Evolutionary conservation across 345 rosid genomes (phyloP).

Genomic region (Brassica rapa): DNA sequence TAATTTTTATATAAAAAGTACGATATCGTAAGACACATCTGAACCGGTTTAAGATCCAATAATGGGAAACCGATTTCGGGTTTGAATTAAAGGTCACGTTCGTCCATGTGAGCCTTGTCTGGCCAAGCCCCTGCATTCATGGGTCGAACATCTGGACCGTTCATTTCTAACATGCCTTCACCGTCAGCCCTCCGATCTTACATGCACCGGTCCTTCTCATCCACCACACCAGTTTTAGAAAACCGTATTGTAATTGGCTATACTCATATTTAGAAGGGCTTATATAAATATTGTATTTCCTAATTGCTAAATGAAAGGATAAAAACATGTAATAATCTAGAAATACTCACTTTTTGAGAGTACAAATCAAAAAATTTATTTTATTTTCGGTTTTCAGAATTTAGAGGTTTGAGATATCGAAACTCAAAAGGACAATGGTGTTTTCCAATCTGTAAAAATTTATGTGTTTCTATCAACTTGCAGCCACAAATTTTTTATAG

Average conservation of each 20-base stretch:
- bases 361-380: too few species aligned
- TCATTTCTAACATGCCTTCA: neutral
- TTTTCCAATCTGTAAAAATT: too few species aligned
- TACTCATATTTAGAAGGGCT: neutral
- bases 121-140: slow-evolving; percentile 21
- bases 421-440: neutral
- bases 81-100: slow-evolving; percentile 35
- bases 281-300: neutral
- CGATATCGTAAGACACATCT: slow-evolving; percentile 23
- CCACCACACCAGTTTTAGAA: slow-evolving; percentile 2
- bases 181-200: slow-evolving; percentile 13
- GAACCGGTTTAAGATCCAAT: slow-evolving; percentile 34
- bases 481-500: neutral
- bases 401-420: neutral
- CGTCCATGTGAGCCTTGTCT: slow-evolving; percentile 39
- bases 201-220: slow-evolving; percentile 2
- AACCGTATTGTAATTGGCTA: neutral
- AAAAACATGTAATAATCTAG: neutral
- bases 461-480: neutral
- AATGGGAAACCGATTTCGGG: slow-evolving; percentile 29
- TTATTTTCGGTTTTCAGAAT: neutral
- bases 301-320: neutral
- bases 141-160: slow-evolving; percentile 19
- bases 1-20: slow-evolving; percentile 24
- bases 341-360: neutral